Percentiles rank a stretch among this genome's conserved stretches.
These are phyloP conservation scores for Lasiosphaeria ovina DNA, from an alignment of 495 filamentous ascomycete species.

Conservation along the genomic window DNA sequence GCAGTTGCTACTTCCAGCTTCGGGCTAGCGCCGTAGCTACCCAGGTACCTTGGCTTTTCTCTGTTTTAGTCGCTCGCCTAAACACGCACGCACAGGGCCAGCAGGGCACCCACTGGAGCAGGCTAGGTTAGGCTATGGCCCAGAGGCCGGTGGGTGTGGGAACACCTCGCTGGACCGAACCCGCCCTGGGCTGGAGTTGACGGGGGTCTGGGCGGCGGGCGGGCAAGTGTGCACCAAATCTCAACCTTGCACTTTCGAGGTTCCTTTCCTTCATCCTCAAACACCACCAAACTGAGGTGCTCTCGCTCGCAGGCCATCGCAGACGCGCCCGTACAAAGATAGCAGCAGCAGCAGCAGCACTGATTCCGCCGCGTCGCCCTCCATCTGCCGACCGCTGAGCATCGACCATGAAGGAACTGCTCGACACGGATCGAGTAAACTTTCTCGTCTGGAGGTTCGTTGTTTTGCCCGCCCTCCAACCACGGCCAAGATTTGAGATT, in stretches of 20 bases:
- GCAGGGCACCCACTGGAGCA: constrained; percentile 22
- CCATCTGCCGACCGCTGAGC: constrained; percentile 26
- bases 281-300: constrained; percentile 8
- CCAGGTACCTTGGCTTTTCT: neutral
- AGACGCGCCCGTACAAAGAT: constrained; percentile 15
- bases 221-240: constrained; percentile 23
- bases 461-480: constrained; percentile 25
- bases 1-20: neutral
- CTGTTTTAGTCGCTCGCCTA: constrained; percentile 36
- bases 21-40: neutral
- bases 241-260: constrained; percentile 33
- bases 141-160: constrained; percentile 15
- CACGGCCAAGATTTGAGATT: neutral
- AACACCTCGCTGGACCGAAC: constrained; percentile 20
- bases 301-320: constrained; percentile 6
- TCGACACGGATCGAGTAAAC: constrained; percentile 94
- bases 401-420: constrained; percentile 55
- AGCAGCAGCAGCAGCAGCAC: constrained; percentile 12
- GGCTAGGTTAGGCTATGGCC: neutral
- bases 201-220: neutral
- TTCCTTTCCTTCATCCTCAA: constrained; percentile 30
- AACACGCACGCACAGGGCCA: constrained; percentile 23
- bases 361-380: constrained; percentile 21
- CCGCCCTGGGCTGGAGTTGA: constrained; percentile 21
- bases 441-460: constrained; percentile 97